These are phyloP conservation scores for Yarrowia sp. DNA, from an alignment of 805 yeast species.

Conservation along the genomic window DNA sequence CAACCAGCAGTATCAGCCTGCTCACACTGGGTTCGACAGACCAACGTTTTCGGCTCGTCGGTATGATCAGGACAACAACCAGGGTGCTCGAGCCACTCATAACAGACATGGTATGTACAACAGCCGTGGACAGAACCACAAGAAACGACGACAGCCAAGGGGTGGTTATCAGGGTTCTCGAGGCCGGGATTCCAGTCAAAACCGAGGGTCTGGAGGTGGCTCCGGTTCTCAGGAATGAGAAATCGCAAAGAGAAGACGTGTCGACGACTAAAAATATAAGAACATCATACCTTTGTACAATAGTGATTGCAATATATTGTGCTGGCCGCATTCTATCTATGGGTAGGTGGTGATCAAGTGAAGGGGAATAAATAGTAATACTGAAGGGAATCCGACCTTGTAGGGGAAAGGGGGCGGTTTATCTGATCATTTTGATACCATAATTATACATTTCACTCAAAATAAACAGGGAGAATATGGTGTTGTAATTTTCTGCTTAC, in stretches of 20 bases:
- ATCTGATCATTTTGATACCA: no score
- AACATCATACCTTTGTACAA: neutral
- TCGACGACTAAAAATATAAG: neutral
- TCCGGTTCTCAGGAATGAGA: neutral
- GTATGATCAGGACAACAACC: neutral
- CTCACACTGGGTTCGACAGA: neutral
- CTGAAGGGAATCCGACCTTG: no score
- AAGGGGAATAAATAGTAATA: no score
- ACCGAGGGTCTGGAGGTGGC: neutral
- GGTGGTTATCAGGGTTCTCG: neutral
- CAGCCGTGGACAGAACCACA: neutral
- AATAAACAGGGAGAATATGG: no score
- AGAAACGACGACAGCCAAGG: neutral
- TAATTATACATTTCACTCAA: no score
- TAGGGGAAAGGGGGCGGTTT: no score
- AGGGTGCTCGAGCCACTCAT: neutral
- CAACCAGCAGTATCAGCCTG: neutral
- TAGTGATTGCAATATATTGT: neutral
- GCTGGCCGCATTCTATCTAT: neutral
- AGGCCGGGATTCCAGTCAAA: neutral
- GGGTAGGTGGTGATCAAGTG: no score
- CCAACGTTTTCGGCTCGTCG: neutral
- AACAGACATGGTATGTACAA: conserved; percentile 12
- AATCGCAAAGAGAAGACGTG: neutral
- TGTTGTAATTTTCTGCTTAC: no score